Evolutionary conservation across 192 early-diverging fungal species (phyloP).

Genomic region (Dispira parvispora): DNA sequence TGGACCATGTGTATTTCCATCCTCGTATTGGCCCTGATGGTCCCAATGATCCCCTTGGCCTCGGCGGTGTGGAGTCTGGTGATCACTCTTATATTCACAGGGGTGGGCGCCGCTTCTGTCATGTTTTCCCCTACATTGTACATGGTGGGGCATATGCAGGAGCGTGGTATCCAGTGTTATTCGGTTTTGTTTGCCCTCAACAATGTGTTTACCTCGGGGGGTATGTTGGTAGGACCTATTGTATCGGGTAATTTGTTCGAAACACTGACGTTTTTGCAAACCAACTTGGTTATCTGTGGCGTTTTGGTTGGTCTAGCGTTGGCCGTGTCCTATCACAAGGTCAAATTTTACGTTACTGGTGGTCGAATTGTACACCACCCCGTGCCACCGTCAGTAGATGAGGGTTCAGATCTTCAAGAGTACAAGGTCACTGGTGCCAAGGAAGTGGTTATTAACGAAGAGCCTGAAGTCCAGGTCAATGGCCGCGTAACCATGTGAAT

Average conservation of each 20-base stretch:
- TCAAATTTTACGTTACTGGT: neutral
- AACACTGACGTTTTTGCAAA: neutral
- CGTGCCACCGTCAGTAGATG: neutral
- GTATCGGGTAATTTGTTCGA: neutral
- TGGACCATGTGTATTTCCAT: neutral
- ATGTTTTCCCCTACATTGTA: slow-evolving; percentile 1
- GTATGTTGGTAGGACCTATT: slow-evolving; percentile 5
- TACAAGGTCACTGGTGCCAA: neutral
- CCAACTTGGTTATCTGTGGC: neutral
- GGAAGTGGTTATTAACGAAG: neutral
- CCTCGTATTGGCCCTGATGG: neutral
- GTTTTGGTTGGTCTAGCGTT: neutral
- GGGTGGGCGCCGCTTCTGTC: neutral
- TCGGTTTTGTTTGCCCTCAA: neutral
- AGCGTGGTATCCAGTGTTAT: neutral
- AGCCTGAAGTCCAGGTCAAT: neutral
- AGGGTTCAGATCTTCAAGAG: no score
- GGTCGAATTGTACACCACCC: neutral
- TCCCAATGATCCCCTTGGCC: neutral
- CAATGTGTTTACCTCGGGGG: neutral
- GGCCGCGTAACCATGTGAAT: no score
- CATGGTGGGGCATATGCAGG: neutral
- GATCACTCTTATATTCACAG: neutral
- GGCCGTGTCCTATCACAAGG: neutral
- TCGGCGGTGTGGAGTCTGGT: neutral